These are phyloP conservation scores for Drosera capensis DNA, from an alignment of 148 eudicot species.

Conservation along the genomic window DNA sequence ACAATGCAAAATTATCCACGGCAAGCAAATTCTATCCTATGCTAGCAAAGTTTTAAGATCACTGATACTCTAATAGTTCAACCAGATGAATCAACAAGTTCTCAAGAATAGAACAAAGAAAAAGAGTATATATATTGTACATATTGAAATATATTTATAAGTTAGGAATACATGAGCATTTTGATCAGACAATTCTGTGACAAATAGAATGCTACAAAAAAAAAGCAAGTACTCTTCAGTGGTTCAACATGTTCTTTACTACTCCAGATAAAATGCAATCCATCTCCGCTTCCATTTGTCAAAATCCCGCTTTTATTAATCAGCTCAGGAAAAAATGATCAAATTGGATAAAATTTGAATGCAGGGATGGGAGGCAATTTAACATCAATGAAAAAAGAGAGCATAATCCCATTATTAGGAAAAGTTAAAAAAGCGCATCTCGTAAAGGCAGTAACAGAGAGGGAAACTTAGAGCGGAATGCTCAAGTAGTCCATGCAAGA, in stretches of 20 bases:
- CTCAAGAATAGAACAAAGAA: too few species aligned
- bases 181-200: too few species aligned
- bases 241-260: conserved; percentile 12
- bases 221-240: conserved; percentile 6
- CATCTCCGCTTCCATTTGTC: conserved; percentile 30
- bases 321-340: not conserved
- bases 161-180: too few species aligned
- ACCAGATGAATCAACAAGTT: too few species aligned
- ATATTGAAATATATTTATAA: too few species aligned
- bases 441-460: not conserved
- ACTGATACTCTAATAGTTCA: too few species aligned
- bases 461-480: conserved; percentile 7
- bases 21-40: too few species aligned
- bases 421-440: conserved; percentile 6
- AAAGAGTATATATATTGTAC: too few species aligned
- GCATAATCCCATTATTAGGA: conserved; percentile 15
- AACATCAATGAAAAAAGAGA: conserved; percentile 16
- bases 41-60: too few species aligned
- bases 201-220: not conserved
- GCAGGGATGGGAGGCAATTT: conserved; percentile 55
- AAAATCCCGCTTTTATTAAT: conserved; percentile 2
- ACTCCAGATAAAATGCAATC: conserved; percentile 49
- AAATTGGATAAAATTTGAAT: conserved; percentile 8
- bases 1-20: too few species aligned
- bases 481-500: conserved; percentile 14